Evolutionary conservation across 2,329 filamentous ascomycete species (phyloP).

Genomic region (Microascus cirrosus): DNA sequence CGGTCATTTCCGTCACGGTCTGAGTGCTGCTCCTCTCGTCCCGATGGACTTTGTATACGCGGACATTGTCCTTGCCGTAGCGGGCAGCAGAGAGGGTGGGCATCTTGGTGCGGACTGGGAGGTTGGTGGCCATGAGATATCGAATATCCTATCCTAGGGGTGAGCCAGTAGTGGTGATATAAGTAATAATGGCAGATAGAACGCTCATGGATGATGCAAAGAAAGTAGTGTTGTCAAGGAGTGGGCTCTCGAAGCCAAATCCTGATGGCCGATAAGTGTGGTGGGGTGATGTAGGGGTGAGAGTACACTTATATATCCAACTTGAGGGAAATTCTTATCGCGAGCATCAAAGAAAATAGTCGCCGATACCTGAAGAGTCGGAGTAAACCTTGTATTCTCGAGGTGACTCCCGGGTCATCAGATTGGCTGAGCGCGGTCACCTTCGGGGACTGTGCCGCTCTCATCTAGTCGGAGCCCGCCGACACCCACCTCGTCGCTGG

Average conservation of each 20-base stretch:
- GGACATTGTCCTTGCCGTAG: slow-evolving; percentile 96
- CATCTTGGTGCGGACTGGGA: slow-evolving; percentile 26
- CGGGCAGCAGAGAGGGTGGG: slow-evolving; percentile 51
- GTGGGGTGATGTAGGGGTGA: background rate
- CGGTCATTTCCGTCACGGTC: slow-evolving; percentile 87
- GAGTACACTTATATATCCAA: background rate
- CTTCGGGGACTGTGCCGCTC: background rate
- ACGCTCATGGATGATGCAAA: background rate
- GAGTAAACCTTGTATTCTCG: background rate
- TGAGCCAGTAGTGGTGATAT: background rate
- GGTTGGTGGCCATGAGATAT: background rate
- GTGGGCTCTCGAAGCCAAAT: background rate
- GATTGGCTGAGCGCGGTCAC: background rate
- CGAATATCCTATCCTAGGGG: background rate
- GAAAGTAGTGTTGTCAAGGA: background rate
- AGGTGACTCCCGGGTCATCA: background rate
- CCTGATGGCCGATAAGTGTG: background rate
- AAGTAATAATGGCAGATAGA: background rate
- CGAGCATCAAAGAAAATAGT: background rate
- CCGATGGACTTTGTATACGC: slow-evolving; percentile 86
- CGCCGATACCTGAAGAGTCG: background rate
- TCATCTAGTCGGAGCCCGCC: background rate
- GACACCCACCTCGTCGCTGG: background rate
- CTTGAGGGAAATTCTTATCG: background rate
- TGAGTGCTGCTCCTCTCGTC: slow-evolving; percentile 68